These are phyloP conservation scores for Ambrosiella cleistominuta DNA, from an alignment of 2,329 filamentous ascomycete species.

Conservation along the genomic window DNA sequence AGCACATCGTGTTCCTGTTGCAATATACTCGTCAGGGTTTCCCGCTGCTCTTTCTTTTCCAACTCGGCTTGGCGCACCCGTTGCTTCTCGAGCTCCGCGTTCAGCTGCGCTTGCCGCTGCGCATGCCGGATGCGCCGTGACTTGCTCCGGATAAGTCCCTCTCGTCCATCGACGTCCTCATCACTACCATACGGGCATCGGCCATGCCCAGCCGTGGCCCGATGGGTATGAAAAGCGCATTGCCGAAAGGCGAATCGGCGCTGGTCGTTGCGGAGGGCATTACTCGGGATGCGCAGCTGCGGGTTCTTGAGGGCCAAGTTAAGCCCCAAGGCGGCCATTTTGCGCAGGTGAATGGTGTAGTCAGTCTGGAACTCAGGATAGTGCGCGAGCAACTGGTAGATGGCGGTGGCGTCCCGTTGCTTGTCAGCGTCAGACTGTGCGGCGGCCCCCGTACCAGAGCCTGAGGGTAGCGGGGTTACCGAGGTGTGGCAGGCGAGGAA, in stretches of 20 bases:
- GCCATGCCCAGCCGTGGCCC: slow-evolving; percentile 34
- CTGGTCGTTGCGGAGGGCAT: slow-evolving; percentile 37
- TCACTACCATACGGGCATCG: slow-evolving; percentile 29
- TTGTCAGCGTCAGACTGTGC: slow-evolving; percentile 7
- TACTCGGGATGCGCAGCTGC: slow-evolving; percentile 38
- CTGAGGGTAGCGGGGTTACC: not conserved
- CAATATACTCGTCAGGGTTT: not conserved
- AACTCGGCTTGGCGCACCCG: not conserved
- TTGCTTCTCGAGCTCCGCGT: slow-evolving; percentile 6
- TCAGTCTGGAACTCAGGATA: slow-evolving; percentile 32
- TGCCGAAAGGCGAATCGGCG: slow-evolving; percentile 42
- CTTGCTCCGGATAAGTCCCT: slow-evolving; percentile 9
- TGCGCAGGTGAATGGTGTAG: slow-evolving; percentile 33
- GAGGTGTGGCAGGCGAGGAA: slow-evolving; percentile 22
- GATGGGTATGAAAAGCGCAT: slow-evolving; percentile 43
- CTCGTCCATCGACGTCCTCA: slow-evolving; percentile 6
- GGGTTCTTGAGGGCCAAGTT: slow-evolving; percentile 42
- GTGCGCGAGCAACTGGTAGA: slow-evolving; percentile 26
- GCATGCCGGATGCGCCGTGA: slow-evolving; percentile 5
- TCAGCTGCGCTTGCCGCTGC: slow-evolving; percentile 4
- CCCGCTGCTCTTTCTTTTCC: not conserved
- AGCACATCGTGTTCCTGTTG: not conserved
- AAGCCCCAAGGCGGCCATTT: slow-evolving; percentile 33
- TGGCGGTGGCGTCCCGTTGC: slow-evolving; percentile 16
- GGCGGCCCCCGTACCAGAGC: slow-evolving; percentile 17